Percentiles rank a stretch among this genome's conserved stretches.
phyloP scores from a whole-genome alignment of 805 yeast genomes.

The Candida argentea region DNA sequence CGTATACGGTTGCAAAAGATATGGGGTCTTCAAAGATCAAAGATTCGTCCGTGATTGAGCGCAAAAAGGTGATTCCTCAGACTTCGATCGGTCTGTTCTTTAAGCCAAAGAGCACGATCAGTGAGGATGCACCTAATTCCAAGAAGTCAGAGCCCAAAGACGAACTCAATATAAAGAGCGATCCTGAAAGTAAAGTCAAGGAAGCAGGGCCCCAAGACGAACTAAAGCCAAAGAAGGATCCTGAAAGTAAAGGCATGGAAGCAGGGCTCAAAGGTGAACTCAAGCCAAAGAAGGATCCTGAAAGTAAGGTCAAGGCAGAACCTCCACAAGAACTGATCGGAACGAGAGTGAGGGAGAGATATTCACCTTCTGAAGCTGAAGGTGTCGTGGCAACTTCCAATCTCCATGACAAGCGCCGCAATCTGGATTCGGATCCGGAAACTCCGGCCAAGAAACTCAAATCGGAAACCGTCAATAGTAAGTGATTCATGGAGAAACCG shows the following conservation, averaged over 20 bases:
- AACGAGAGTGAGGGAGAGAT: slow-evolving; percentile 3
- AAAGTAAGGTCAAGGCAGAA: no score
- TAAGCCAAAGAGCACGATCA: slow-evolving; percentile 1
- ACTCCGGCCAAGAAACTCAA: no score
- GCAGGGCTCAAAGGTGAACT: not conserved
- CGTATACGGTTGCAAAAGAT: slow-evolving; percentile 46
- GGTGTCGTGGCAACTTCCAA: no score
- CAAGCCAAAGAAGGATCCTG: no score
- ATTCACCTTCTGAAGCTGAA: slow-evolving; percentile 1
- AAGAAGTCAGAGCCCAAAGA: slow-evolving; percentile 5
- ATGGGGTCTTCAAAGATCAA: slow-evolving; percentile 57
- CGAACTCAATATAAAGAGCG: slow-evolving; percentile 1
- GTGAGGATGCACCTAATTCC: not conserved
- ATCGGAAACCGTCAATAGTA: no score
- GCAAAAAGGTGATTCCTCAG: slow-evolving; percentile 11
- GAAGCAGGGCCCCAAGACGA: slow-evolving; percentile 2
- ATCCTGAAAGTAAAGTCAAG: slow-evolving; percentile 1
- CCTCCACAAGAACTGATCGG: slow-evolving; percentile 3
- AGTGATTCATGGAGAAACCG: no score
- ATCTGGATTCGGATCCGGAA: no score
- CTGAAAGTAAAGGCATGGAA: not conserved
- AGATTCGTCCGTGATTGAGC: slow-evolving; percentile 27
- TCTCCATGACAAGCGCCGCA: no score
- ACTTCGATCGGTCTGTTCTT: slow-evolving; percentile 20
- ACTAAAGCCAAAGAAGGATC: slow-evolving; percentile 2